phyloP scores from a whole-genome alignment of 441 rosid species.

The Isatis lusitanica region DNA sequence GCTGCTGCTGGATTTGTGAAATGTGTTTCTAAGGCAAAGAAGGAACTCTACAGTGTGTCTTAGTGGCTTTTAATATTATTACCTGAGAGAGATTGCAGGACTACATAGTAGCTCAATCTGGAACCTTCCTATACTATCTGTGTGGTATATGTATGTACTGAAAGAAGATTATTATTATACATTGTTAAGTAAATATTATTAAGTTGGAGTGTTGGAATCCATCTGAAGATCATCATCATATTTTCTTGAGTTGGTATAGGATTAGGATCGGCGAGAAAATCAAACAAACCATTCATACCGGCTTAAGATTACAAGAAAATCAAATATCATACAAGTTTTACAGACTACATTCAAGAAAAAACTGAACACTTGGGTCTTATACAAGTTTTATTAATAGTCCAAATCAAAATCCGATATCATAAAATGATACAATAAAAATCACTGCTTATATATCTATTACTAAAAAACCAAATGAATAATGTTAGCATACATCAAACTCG shows the following conservation, averaged over 20 bases:
- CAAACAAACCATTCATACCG: neutral
- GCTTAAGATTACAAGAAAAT: neutral
- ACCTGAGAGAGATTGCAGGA: neutral
- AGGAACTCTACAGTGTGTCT: conserved; percentile 9
- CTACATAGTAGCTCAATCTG: neutral
- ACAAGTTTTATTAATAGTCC: neutral
- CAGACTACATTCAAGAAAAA: neutral
- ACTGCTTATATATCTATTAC: neutral
- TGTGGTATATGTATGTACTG: conserved; percentile 18
- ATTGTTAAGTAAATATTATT: no score
- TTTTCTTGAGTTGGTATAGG: neutral
- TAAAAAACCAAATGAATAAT: conserved; percentile 21
- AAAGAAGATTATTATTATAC: neutral
- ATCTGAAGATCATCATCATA: conserved; percentile 4
- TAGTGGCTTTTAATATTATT: neutral
- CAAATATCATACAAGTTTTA: neutral
- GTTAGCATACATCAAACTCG: neutral
- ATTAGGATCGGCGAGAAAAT: neutral
- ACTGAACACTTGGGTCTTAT: neutral
- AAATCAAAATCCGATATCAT: neutral
- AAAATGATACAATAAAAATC: neutral
- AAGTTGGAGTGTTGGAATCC: no score
- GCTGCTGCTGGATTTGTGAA: conserved; percentile 43
- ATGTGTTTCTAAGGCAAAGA: conserved; percentile 31
- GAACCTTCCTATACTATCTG: neutral